phyloP scores from a whole-genome alignment of 768 basidiomycete genomes.

The Trametopsis cervina region DNA sequence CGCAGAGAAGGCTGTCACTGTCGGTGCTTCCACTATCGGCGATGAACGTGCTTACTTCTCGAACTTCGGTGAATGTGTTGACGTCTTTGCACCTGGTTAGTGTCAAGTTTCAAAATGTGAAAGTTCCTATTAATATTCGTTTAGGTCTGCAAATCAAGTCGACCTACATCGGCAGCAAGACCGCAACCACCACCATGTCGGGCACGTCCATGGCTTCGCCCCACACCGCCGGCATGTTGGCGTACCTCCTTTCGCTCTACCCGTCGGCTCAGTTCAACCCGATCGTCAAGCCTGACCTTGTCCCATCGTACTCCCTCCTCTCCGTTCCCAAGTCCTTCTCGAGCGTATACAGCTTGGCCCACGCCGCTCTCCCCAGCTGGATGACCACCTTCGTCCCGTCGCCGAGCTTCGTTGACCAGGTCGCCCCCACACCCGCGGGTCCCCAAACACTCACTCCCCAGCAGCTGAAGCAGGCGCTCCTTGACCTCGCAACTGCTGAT shows the following conservation, averaged over 20 bases:
- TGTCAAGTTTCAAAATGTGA: constrained; percentile 1
- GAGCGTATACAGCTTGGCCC: constrained; percentile 46
- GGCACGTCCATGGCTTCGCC: constrained; percentile 96
- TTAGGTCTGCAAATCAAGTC: constrained; percentile 80
- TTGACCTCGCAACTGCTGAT: constrained; percentile 47
- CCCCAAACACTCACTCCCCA: constrained; percentile 45
- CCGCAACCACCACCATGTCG: constrained; percentile 68
- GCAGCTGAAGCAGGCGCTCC: constrained; percentile 70
- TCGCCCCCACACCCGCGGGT: constrained; percentile 35
- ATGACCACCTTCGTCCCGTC: constrained; percentile 50
- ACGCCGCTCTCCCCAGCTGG: constrained; percentile 53
- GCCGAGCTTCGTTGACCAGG: constrained; percentile 35
- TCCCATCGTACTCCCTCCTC: constrained; percentile 28
- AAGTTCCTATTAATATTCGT: background rate
- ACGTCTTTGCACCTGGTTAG: constrained; percentile 82
- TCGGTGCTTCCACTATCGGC: constrained; percentile 80
- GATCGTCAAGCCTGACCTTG: constrained; percentile 29
- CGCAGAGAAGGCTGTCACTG: constrained; percentile 86
- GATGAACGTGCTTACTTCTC: constrained; percentile 90
- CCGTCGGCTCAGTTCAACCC: constrained; percentile 61
- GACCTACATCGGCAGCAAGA: constrained; percentile 65
- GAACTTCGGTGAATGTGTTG: constrained; percentile 86
- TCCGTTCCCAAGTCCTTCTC: constrained; percentile 32
- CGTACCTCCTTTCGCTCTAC: constrained; percentile 89
- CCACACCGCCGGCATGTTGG: constrained; percentile 82